Conservation (phyloP, 2,329 filamentous ascomycete species). For the Talaromyces sp. region DNA sequence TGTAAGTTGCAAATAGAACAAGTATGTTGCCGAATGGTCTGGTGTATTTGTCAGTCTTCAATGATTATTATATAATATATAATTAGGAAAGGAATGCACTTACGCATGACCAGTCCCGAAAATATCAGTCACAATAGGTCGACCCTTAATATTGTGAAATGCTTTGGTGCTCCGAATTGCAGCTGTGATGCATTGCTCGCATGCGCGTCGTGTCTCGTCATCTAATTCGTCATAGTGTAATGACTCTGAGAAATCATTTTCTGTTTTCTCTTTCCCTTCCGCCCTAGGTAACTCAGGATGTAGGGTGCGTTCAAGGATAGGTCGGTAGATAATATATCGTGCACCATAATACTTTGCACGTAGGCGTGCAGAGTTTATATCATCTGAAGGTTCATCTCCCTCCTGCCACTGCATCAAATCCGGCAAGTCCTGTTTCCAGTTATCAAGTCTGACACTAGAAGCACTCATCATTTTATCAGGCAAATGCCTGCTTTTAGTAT, state of each 20-base stretch:
- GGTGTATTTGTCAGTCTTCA: conserved; percentile 25
- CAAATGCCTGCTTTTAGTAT: neutral
- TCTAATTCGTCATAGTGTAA: conserved; percentile 41
- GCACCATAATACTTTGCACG: conserved; percentile 95
- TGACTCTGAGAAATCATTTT: too few species aligned
- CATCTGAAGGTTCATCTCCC: conserved; percentile 65
- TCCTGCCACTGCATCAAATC: conserved; percentile 62
- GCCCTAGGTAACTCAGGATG: conserved; percentile 43
- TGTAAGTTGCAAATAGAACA: conserved; percentile 77
- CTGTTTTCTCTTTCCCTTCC: neutral
- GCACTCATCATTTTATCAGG: conserved; percentile 40
- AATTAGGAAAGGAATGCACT: conserved; percentile 45
- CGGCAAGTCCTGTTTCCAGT: conserved; percentile 54
- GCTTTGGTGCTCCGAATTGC: conserved; percentile 81
- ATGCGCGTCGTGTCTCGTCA: conserved; percentile 54
- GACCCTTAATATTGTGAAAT: conserved; percentile 64
- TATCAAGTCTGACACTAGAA: conserved; percentile 50
- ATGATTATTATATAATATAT: neutral
- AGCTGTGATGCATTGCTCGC: conserved; percentile 64
- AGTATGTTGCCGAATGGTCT: conserved; percentile 97
- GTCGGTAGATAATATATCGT: conserved; percentile 81
- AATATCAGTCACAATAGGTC: conserved; percentile 88
- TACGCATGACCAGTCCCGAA: conserved; percentile 96
- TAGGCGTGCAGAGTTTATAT: conserved; percentile 80
- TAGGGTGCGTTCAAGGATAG: conserved; percentile 64